phyloP scores from a whole-genome alignment of 495 filamentous ascomycete genomes.

The Penicillium steckii region DNA sequence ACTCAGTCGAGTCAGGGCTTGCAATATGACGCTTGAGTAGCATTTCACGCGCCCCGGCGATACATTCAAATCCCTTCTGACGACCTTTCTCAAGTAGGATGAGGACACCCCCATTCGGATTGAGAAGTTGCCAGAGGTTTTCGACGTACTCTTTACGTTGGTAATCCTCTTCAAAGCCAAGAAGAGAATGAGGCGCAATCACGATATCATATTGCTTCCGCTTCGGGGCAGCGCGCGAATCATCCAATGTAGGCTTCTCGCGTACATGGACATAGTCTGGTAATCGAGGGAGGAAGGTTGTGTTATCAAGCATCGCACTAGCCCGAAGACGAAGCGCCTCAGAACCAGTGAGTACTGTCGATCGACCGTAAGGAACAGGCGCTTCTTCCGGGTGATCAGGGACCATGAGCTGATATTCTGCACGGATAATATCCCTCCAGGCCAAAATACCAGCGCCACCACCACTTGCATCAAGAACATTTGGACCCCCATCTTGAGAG shows the following conservation, averaged over 20 bases:
- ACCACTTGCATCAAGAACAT: conserved; percentile 79
- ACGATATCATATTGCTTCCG: conserved; percentile 87
- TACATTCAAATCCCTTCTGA: conserved; percentile 86
- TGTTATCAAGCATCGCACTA: conserved; percentile 77
- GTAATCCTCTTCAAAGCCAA: conserved; percentile 68
- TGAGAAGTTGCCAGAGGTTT: conserved; percentile 85
- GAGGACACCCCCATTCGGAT: conserved; percentile 81
- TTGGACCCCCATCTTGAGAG: conserved; percentile 64
- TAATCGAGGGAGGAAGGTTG: conserved; percentile 85
- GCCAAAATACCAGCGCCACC: conserved; percentile 83
- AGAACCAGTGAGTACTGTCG: conserved; percentile 62
- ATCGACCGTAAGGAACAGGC: conserved; percentile 52
- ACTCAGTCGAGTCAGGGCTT: conserved; percentile 55
- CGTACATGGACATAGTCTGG: conserved; percentile 80
- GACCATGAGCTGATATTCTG: conserved; percentile 71
- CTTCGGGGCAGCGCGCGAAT: conserved; percentile 43
- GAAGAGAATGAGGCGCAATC: conserved; percentile 80
- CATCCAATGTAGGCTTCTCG: conserved; percentile 46
- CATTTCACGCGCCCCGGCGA: conserved; percentile 76
- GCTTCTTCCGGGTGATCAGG: conserved; percentile 38
- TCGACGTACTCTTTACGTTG: conserved; percentile 73
- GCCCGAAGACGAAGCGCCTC: conserved; percentile 71
- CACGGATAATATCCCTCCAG: conserved; percentile 77
- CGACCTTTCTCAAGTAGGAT: conserved; percentile 90
- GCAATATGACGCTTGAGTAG: conserved; percentile 75